Percentiles rank a stretch among this genome's conserved stretches.
phyloP scores from a whole-genome alignment of 352 stramenopile species.

The Pelagophyceae sp. region DNA sequence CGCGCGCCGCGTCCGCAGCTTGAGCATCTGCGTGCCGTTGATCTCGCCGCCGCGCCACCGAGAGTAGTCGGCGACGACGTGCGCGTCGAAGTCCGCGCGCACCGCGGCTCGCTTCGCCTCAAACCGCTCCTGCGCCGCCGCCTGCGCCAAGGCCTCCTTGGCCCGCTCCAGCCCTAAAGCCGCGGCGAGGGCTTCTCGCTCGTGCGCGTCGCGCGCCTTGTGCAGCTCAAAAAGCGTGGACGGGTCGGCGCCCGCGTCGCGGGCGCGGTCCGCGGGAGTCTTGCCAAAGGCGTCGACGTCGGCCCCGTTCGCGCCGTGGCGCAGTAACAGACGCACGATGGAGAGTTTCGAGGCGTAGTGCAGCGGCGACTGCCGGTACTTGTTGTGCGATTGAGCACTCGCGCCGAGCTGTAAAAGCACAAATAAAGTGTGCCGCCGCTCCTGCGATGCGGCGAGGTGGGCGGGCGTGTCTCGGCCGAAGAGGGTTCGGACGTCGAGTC shows the following conservation, averaged over 20 bases:
- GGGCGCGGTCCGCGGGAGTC: neutral
- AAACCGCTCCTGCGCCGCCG: neutral
- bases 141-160: neutral
- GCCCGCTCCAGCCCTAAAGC: neutral
- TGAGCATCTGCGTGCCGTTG: neutral
- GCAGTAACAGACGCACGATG: neutral
- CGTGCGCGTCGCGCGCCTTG: neutral
- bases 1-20: neutral
- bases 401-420: neutral
- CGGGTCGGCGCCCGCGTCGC: neutral
- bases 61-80: neutral
- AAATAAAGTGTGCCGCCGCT: neutral
- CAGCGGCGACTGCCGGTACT: neutral
- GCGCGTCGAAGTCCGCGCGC: neutral
- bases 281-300: neutral
- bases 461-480: constrained; percentile 8
- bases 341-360: constrained; percentile 3
- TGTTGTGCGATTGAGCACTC: neutral
- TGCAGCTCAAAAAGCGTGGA: neutral
- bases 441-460: neutral
- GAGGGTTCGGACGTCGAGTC: neutral
- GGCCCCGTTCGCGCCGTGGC: neutral
- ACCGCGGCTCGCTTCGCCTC: neutral
- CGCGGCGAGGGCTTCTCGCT: neutral
- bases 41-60: neutral